Evolutionary conservation across 108 stramenopile species (phyloP), one percentile per base, ranked within the genome.

Genomic region (Pseudonitzschia multiseries): DNA sequence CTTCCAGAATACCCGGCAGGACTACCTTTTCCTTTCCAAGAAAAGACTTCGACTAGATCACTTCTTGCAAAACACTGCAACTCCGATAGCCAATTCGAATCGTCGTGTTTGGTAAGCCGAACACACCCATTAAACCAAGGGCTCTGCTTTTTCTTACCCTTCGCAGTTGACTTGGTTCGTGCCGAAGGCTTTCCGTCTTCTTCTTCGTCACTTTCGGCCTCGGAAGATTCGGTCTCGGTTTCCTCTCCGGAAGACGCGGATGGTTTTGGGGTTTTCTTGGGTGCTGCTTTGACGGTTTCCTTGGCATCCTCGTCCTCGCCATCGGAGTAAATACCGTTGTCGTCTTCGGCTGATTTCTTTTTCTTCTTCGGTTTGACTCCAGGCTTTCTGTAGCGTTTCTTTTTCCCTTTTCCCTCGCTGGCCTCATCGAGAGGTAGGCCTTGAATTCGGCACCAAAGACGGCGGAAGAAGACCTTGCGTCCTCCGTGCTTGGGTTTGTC

Each of bases 401-500:
- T 81, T 43, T 61, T 80, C 44, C 77, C 82, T 50, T 66, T 74
- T 12, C 73, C 62, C 65, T 81, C 74, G 15, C 52, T 73, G 28
- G 79, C 73, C 36, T 69, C 83, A 41, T 87, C 82, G 68, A 89
- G 70, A 9, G 89, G 90, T 13, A 83, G 28, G 18, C 81, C 81
- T 68, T 95, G 93, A 60, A 95, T 92, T 46, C 93, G 79, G 68
- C 91, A 92, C 93, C 93, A 95, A 28, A 95, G 68, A 22, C 93
- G 88, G 64, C 89, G 89, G 76, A 95, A 95, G 81, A 95, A 95
- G 0, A 95, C 91, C 70, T 95, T 95, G 12, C 93, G 79, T 17
- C 93, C 93, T 43, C 93, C 93, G 63, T 95, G 93, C 56, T 88
- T 90, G 17, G 93, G 93, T 69, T 90, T 91, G 68, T 90, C 89